phyloP scores from a whole-genome alignment of 352 stramenopile species.

The Thraustochytrium sp. region DNA sequence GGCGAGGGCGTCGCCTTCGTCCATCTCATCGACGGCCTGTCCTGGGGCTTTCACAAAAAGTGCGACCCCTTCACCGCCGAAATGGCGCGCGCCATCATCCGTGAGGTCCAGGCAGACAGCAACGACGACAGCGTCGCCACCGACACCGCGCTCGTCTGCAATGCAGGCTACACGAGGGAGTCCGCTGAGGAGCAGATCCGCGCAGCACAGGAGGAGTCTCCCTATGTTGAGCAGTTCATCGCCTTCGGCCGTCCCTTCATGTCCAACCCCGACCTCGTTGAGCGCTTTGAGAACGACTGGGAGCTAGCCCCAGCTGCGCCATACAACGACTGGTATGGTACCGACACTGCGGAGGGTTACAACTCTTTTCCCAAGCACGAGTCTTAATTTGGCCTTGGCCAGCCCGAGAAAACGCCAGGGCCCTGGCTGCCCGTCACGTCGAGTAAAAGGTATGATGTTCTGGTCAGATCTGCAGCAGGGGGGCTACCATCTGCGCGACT shows the following conservation, averaged over 20 bases:
- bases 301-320: background rate
- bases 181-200: conserved; percentile 52
- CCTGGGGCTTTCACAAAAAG: background rate
- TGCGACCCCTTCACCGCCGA: conserved; percentile 52
- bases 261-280: conserved; percentile 65
- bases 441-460: no score
- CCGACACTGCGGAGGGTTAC: no score
- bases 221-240: conserved; percentile 47
- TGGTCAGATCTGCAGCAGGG: no score
- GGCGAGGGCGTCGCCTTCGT: conserved; percentile 43
- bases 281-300: conserved; percentile 55
- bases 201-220: conserved; percentile 53
- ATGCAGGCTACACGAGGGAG: conserved; percentile 51
- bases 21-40: background rate
- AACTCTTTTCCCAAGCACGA: no score
- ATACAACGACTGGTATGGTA: background rate
- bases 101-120: background rate
- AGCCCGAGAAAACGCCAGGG: no score
- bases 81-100: conserved; percentile 51
- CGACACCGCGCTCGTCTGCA: conserved; percentile 52
- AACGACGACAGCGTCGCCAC: no score
- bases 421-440: no score
- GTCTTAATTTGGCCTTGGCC: background rate
- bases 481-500: background rate
- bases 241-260: conserved; percentile 66